These are phyloP conservation scores for Brassica carinata DNA, from an alignment of 345 rosid genomes.

Conservation along the genomic window DNA sequence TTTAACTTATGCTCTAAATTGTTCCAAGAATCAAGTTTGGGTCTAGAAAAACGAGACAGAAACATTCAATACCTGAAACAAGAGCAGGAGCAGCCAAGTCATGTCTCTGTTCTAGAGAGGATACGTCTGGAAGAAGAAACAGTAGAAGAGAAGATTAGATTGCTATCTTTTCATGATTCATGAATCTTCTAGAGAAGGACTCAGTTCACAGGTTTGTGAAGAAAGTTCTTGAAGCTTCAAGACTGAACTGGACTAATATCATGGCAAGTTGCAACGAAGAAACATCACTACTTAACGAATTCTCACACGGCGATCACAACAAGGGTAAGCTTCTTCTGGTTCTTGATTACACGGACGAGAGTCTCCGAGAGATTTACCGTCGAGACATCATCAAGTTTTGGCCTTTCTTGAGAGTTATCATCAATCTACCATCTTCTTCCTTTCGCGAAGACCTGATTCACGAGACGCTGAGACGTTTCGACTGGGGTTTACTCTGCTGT, in stretches of 20 bases:
- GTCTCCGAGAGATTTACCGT: too few relatives aligned
- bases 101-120: constrained; percentile 60
- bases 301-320: constrained; percentile 36
- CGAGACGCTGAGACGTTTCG: too few relatives aligned
- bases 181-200: constrained; percentile 14
- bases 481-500: too few relatives aligned
- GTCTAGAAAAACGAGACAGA: constrained; percentile 36
- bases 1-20: not conserved
- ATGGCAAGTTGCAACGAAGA: constrained; percentile 48
- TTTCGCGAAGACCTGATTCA: too few relatives aligned
- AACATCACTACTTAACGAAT: constrained; percentile 37
- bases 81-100: constrained; percentile 56
- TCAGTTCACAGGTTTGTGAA: constrained; percentile 44
- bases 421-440: too few relatives aligned
- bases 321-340: constrained; percentile 45
- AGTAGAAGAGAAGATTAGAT: constrained; percentile 39
- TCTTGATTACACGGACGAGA: constrained; percentile 40
- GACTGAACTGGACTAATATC: constrained; percentile 31
- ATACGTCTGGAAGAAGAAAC: constrained; percentile 45
- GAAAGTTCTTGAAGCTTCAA: constrained; percentile 49
- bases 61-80: constrained; percentile 12
- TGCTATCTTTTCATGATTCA: constrained; percentile 21
- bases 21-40: constrained; percentile 45
- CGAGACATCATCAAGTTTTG: too few relatives aligned
- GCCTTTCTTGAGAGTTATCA: too few relatives aligned